These are phyloP conservation scores for Lachnellula willkommii DNA, from an alignment of 2,329 filamentous ascomycete genomes.

Conservation along the genomic window DNA sequence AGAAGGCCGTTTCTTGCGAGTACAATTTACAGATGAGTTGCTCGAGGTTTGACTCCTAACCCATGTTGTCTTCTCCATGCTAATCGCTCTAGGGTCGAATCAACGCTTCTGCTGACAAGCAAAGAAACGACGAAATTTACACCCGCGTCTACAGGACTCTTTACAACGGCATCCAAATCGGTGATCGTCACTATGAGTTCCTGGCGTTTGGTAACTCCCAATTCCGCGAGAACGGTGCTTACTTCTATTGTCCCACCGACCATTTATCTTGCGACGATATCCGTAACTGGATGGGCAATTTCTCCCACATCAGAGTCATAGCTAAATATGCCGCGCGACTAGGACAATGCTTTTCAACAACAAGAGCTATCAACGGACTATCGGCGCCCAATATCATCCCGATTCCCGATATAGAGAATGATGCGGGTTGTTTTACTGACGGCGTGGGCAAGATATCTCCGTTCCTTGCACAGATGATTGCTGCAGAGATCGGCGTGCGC, in stretches of 20 bases:
- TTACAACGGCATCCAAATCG: conserved; percentile 73
- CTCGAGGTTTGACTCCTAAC: conserved; percentile 29
- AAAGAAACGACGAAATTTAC: conserved; percentile 63
- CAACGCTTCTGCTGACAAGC: conserved; percentile 45
- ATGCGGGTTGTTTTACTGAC: conserved; percentile 75
- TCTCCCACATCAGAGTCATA: conserved; percentile 73
- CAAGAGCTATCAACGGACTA: conserved; percentile 63
- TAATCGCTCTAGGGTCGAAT: conserved; percentile 51
- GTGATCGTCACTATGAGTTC: conserved; percentile 78
- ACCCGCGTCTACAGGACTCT: conserved; percentile 67
- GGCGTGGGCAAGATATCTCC: conserved; percentile 89
- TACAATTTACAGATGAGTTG: conserved; percentile 84
- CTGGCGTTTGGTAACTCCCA: conserved; percentile 95
- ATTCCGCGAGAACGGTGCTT: conserved; percentile 84
- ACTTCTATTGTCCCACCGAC: conserved; percentile 76
- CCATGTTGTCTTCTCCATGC: neutral
- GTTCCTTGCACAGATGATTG: conserved; percentile 68
- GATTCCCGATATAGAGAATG: conserved; percentile 65
- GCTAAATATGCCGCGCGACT: conserved; percentile 86
- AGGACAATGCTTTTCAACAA: conserved; percentile 95
- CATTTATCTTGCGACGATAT: conserved; percentile 69
- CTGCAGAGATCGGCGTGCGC: conserved; percentile 61
- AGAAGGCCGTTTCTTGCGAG: conserved; percentile 76
- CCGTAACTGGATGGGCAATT: conserved; percentile 79
- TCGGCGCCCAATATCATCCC: conserved; percentile 50